phyloP scores from a whole-genome alignment of 2,329 filamentous ascomycete species.

The Penicillium brasilianum region DNA sequence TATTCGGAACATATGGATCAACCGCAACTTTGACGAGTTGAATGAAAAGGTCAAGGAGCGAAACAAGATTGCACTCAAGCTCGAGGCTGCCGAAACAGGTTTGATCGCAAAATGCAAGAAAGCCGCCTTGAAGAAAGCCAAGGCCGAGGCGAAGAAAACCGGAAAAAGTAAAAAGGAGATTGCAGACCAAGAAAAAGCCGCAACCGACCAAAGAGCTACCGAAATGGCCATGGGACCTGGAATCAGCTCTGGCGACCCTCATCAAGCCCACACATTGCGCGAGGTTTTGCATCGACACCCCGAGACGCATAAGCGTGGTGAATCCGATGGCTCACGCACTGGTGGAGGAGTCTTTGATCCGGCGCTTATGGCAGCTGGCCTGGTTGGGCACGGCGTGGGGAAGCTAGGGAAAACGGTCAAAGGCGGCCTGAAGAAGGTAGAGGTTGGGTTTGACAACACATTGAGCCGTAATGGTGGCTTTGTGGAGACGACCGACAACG shows the following conservation, averaged over 20 bases:
- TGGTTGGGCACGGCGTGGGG: constrained; percentile 55
- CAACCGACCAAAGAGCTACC: constrained; percentile 55
- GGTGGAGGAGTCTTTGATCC: constrained; percentile 48
- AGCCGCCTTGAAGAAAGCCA: constrained; percentile 72
- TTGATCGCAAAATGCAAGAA: constrained; percentile 81
- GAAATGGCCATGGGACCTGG: constrained; percentile 56
- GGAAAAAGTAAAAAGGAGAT: constrained; percentile 51
- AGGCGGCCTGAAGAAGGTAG: constrained; percentile 49
- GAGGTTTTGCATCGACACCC: constrained; percentile 45
- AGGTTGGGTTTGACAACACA: constrained; percentile 43
- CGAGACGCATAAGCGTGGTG: constrained; percentile 19
- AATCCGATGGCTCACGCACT: constrained; percentile 25
- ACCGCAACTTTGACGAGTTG: constrained; percentile 82
- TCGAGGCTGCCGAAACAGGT: constrained; percentile 84
- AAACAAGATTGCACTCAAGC: constrained; percentile 68
- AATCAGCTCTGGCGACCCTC: constrained; percentile 61
- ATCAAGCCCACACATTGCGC: constrained; percentile 59
- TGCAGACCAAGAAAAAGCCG: constrained; percentile 53
- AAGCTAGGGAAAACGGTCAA: constrained; percentile 53
- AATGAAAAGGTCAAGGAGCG: constrained; percentile 82
- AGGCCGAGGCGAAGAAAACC: constrained; percentile 65
- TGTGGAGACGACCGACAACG: constrained; percentile 25
- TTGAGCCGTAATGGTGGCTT: constrained; percentile 44
- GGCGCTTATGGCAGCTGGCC: constrained; percentile 57
- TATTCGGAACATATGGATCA: constrained; percentile 95